A percentile compares a stretch with the other conserved stretches of the same genome.
phyloP scores from a whole-genome alignment of 768 basidiomycete species.

The Megacollybia marginata region DNA sequence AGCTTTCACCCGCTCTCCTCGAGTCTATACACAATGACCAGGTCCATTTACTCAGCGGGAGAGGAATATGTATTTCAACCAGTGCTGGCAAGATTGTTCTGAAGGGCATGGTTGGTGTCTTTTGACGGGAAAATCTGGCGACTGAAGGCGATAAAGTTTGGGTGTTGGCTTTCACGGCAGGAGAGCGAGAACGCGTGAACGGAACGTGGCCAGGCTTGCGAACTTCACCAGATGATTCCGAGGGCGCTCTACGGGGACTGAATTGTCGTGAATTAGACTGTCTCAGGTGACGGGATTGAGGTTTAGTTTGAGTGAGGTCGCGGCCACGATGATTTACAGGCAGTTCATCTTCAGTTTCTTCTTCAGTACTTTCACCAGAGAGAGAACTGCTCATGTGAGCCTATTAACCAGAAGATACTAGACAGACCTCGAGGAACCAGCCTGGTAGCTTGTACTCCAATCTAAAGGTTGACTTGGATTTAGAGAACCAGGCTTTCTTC shows the following conservation, averaged over 20 bases:
- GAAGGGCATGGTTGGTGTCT: constrained; percentile 14
- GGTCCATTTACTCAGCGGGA: constrained; percentile 31
- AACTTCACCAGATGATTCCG: constrained; percentile 30
- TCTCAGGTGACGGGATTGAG: constrained; percentile 17
- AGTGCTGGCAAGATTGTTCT: constrained; percentile 40
- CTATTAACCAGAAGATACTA: background rate
- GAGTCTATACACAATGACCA: constrained; percentile 54
- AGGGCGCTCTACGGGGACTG: constrained; percentile 29
- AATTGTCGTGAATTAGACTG: constrained; percentile 18
- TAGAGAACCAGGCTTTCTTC: constrained; percentile 24
- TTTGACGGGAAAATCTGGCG: constrained; percentile 36
- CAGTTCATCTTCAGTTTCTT: constrained; percentile 50
- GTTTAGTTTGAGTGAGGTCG: constrained; percentile 22
- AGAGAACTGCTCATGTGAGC: constrained; percentile 32
- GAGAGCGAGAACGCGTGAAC: constrained; percentile 73
- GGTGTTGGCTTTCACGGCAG: constrained; percentile 30
- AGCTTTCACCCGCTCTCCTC: constrained; percentile 56
- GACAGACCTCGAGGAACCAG: constrained; percentile 71
- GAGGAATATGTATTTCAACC: constrained; percentile 34
- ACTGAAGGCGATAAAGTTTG: constrained; percentile 38
- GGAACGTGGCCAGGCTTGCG: constrained; percentile 26
- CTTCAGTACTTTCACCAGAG: constrained; percentile 43
- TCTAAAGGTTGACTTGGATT: constrained; percentile 33
- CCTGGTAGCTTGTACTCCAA: constrained; percentile 85
- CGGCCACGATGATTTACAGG: constrained; percentile 36